Evolutionary conservation across 352 stramenopile species (phyloP), one percentile per base, ranked within the genome.

Genomic region (Globisporangium iwayamae): DNA sequence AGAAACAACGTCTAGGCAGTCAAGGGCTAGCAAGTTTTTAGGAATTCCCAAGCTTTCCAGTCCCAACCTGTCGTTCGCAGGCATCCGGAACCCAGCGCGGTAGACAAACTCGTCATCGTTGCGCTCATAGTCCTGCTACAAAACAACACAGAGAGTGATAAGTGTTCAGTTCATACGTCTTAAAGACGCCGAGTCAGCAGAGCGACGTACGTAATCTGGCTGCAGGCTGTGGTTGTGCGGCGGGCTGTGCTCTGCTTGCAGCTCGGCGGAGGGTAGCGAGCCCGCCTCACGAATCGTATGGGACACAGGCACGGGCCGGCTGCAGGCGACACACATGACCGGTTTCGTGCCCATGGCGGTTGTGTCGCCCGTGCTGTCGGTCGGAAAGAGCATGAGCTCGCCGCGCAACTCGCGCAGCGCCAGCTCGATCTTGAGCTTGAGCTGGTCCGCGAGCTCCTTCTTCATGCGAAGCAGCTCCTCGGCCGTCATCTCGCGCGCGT

Each of bases 41-140:
- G 14, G 46, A 50, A 54, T n/a, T 57, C 18, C 48, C 32, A 36
- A 5, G 32, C 16, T 10, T 8, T 20, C 50, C 28, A 20, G 6
- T 6, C 11, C 25, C 30, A 71, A 91, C 85, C 79, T 74, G 57
- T 94, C 84, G 60, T 79, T 85, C 5, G 81, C 82, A 36, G 86
- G 84, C 84, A 93, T 94, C 60, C 87, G 85, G 63, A 93, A 94
- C n/a, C 84, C 84, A 20, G 77, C 85, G 28, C 84, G 84, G 66
- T 79, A 94, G 2, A 93, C 86, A 65, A 80, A 93, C 16, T 92
- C 86, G n/a, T 90, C 79, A 48, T 91, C 83, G 1, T 62, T 69
- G 38, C 78, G 82, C 41, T 93, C 81, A 30, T 79, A 81, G 20
- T 90, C 83, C 76, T 83, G 68, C 36, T 52, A 38, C 30, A 69